Evolutionary conservation across 257 asterid species (phyloP).

Genomic region (Forsythia viridissima): DNA sequence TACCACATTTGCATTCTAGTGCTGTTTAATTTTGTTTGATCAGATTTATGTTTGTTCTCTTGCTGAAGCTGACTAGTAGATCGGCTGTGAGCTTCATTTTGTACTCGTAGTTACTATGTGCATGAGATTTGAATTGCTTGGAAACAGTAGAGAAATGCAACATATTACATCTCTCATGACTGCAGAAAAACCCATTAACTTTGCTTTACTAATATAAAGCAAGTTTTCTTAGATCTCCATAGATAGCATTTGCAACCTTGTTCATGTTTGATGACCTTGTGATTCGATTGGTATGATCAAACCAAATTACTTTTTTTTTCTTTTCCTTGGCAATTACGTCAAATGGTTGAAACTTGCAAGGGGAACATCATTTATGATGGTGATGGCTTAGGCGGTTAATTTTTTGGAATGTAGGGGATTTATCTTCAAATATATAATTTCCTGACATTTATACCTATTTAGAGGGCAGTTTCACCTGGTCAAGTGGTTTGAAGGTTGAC

Average conservation of each 20-base stretch:
- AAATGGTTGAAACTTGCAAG: background rate
- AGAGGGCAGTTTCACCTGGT: background rate
- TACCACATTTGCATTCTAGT: conserved; percentile 2
- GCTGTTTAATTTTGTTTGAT: conserved; percentile 12
- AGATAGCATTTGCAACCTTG: background rate
- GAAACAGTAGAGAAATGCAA: background rate
- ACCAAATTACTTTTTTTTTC: background rate
- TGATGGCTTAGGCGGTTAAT: background rate
- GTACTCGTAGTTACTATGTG: background rate
- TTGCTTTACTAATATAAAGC: background rate
- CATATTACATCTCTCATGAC: background rate
- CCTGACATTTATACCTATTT: background rate
- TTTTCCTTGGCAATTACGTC: background rate
- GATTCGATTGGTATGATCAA: background rate
- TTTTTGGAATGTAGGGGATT: background rate
- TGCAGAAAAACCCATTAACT: background rate
- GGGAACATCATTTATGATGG: background rate
- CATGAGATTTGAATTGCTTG: background rate
- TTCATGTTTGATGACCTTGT: background rate
- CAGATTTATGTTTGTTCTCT: background rate
- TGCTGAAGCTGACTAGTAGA: background rate
- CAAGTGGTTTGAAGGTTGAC: background rate
- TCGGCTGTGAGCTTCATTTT: background rate
- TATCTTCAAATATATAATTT: background rate
- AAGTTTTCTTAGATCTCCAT: background rate